Evolutionary conservation across 371 early-diverging fungal genomes (phyloP).

Genomic region (Funneliformis caledonium): DNA sequence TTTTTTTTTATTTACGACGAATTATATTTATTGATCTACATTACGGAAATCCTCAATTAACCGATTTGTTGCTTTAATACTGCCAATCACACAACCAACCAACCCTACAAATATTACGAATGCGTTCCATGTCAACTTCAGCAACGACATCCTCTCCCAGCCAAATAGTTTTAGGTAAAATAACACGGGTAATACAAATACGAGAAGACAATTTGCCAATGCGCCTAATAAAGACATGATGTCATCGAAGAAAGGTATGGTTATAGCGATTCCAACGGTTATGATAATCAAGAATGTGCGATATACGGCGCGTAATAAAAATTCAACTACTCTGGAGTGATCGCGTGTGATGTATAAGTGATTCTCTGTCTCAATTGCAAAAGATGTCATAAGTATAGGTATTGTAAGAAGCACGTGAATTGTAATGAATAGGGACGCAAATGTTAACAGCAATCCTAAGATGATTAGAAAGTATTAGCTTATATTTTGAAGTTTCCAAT

Average conservation of each 20-base stretch:
- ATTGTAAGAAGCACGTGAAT: constrained; percentile 82
- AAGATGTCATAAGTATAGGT: constrained; percentile 79
- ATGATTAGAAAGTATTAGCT: neutral
- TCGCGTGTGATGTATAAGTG: constrained; percentile 12
- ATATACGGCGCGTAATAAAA: constrained; percentile 58
- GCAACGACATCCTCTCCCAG: constrained; percentile 57
- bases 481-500: neutral
- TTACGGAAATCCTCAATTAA: constrained; percentile 29
- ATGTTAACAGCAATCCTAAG: constrained; percentile 47
- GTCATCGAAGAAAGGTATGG: constrained; percentile 77
- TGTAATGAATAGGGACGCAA: constrained; percentile 77
- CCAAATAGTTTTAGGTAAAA: constrained; percentile 80
- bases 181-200: constrained; percentile 85
- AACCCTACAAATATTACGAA: constrained; percentile 68
- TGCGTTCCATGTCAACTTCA: constrained; percentile 63
- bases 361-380: constrained; percentile 70
- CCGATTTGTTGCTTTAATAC: constrained; percentile 64
- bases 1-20: neutral
- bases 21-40: neutral
- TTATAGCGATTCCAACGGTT: constrained; percentile 62
- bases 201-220: constrained; percentile 74
- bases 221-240: constrained; percentile 86
- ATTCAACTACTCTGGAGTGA: constrained; percentile 48
- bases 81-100: constrained; percentile 78
- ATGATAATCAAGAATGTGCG: constrained; percentile 61